phyloP scores from a whole-genome alignment of 2,329 filamentous ascomycete genomes.

The Nemania diffusa region DNA sequence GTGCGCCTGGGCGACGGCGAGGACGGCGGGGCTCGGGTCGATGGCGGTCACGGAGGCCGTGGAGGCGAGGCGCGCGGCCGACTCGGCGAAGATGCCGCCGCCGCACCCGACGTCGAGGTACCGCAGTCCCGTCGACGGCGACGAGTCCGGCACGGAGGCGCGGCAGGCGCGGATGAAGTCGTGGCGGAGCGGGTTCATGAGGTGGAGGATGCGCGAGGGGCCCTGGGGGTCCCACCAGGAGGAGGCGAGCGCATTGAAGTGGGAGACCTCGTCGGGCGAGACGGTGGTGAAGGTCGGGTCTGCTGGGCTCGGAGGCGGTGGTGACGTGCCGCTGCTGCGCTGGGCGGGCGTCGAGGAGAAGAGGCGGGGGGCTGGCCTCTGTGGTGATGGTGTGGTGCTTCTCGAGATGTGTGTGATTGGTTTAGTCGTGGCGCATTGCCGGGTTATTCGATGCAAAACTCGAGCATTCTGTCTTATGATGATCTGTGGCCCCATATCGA shows the following conservation, averaged over 20 bases:
- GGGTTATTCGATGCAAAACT: constrained; percentile 18
- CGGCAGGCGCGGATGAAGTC: constrained; percentile 86
- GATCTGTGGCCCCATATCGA: constrained; percentile 23
- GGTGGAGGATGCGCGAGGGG: constrained; percentile 88
- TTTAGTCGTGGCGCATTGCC: neutral
- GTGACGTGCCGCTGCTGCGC: constrained; percentile 10
- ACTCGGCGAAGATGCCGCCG: constrained; percentile 95
- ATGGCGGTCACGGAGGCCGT: constrained; percentile 77
- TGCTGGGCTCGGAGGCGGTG: constrained; percentile 38
- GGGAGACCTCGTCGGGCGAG: constrained; percentile 87
- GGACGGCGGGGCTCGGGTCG: constrained; percentile 79
- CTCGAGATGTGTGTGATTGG: constrained; percentile 14
- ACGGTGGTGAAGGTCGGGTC: constrained; percentile 71
- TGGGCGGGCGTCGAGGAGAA: constrained; percentile 21
- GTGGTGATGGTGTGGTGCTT: neutral
- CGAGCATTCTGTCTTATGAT: constrained; percentile 20
- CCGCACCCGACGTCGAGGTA: constrained; percentile 96
- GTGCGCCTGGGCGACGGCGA: constrained; percentile 80
- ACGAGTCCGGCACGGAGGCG: constrained; percentile 57
- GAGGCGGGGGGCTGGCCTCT: constrained; percentile 8
- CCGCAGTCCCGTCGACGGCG: constrained; percentile 58
- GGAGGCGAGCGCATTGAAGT: constrained; percentile 93
- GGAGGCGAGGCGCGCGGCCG: constrained; percentile 73
- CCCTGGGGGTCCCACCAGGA: constrained; percentile 98
- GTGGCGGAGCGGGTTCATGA: constrained; percentile 98